phyloP scores from a whole-genome alignment of 495 filamentous ascomycete species.

The Baudoinia panamericana region DNA sequence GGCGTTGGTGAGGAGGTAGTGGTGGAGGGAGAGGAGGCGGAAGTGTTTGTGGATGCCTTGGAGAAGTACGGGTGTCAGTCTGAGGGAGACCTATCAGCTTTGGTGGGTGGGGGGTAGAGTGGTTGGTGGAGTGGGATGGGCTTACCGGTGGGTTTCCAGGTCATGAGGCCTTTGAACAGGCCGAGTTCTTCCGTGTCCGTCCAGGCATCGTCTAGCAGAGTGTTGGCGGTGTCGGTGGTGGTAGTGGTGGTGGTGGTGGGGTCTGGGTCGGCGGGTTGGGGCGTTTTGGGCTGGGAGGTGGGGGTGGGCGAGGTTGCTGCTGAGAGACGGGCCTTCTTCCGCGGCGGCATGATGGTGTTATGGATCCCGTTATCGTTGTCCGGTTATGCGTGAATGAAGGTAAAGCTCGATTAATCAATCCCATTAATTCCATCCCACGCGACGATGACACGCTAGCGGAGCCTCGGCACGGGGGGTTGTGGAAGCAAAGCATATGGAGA shows the following conservation, averaged over 20 bases:
- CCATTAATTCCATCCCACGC: no score
- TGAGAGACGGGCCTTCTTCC: slow-evolving; percentile 13
- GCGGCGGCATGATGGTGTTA: slow-evolving; percentile 15
- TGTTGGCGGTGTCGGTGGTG: slow-evolving; percentile 13
- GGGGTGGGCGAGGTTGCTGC: slow-evolving; percentile 14
- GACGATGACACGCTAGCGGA: no score
- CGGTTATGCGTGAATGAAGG: no score
- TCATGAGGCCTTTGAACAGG: slow-evolving; percentile 77
- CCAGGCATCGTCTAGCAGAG: slow-evolving; percentile 60
- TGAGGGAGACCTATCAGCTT: slow-evolving; percentile 3
- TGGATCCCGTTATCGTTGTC: neutral
- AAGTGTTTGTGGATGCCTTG: slow-evolving; percentile 96
- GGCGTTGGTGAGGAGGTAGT: slow-evolving; percentile 75
- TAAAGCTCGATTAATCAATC: no score
- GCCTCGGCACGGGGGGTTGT: no score
- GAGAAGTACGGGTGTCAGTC: slow-evolving; percentile 1
- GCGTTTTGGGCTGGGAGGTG: slow-evolving; percentile 17
- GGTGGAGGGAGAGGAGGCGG: slow-evolving; percentile 78
- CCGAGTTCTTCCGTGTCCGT: slow-evolving; percentile 89
- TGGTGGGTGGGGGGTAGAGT: neutral
- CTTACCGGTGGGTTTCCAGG: slow-evolving; percentile 85
- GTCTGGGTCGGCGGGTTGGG: slow-evolving; percentile 1
- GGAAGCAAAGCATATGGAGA: no score
- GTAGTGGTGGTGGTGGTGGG: slow-evolving; percentile 3
- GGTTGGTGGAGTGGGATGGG: neutral